phyloP scores from a whole-genome alignment of 805 yeast species.

The Yarrowia deformans region DNA sequence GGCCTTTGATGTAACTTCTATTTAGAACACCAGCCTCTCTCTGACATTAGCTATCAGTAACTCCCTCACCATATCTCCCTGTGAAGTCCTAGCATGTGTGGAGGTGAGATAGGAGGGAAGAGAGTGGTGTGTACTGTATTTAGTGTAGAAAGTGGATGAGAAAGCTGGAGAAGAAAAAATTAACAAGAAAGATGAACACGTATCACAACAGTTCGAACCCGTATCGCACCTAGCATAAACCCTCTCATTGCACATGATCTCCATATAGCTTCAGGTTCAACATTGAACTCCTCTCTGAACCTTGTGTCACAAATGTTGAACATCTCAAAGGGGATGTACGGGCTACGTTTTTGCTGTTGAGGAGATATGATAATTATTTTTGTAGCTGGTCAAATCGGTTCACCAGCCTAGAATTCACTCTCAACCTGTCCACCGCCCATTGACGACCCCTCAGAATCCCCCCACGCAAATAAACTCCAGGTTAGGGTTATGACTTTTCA shows the following conservation, averaged over 20 bases:
- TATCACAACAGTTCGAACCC: too few relatives aligned
- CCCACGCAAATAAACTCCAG: conserved; percentile 11
- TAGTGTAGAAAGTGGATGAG: too few relatives aligned
- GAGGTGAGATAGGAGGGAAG: background rate
- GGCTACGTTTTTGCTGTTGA: background rate
- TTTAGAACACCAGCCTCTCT: too few relatives aligned
- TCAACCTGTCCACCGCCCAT: background rate
- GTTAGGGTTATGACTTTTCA: conserved; percentile 27
- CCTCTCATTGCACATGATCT: background rate
- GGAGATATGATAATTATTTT: too few relatives aligned
- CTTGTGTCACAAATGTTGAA: background rate
- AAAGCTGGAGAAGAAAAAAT: too few relatives aligned
- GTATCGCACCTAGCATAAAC: too few relatives aligned
- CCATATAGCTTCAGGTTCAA: background rate
- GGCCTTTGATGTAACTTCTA: too few relatives aligned
- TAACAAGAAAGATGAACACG: too few relatives aligned
- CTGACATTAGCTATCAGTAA: too few relatives aligned
- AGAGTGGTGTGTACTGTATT: too few relatives aligned
- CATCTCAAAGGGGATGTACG: too few relatives aligned
- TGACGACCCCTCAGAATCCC: background rate
- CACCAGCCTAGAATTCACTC: background rate
- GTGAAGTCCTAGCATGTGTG: background rate
- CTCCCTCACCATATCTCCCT: background rate
- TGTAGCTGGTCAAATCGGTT: too few relatives aligned
- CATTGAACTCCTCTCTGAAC: background rate